Conservation (phyloP, 306 rosid species). For the Malus fusca region DNA sequence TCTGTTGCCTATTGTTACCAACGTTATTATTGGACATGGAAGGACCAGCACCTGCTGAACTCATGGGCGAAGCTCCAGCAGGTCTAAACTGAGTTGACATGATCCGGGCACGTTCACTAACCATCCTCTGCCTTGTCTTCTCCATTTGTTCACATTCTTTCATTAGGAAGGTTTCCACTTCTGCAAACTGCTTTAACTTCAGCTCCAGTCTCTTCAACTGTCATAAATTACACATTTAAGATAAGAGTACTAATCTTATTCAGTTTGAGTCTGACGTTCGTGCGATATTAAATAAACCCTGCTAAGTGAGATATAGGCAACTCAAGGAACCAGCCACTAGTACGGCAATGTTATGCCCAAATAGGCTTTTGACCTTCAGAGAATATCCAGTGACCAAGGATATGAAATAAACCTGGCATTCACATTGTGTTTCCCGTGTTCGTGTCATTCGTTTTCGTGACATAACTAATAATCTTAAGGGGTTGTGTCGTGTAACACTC, state of each 20-base stretch:
- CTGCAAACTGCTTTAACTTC: slow-evolving; percentile 98
- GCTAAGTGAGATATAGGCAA: background rate
- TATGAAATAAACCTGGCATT: too few relatives aligned
- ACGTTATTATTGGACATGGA: slow-evolving; percentile 56
- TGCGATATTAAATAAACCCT: background rate
- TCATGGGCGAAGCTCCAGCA: slow-evolving; percentile 47
- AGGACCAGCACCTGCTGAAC: slow-evolving; percentile 54
- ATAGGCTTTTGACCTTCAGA: background rate
- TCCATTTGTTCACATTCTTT: slow-evolving; percentile 97
- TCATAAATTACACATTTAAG: slow-evolving; percentile 3
- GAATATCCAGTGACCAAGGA: background rate
- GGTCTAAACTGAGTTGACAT: slow-evolving; percentile 67
- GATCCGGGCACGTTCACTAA: slow-evolving; percentile 66
- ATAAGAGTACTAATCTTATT: background rate
- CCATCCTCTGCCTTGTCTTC: slow-evolving; percentile 74
- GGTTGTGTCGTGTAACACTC: too few relatives aligned
- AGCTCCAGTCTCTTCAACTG: slow-evolving; percentile 96
- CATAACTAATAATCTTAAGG: too few relatives aligned
- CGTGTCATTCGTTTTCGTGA: too few relatives aligned
- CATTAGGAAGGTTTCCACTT: slow-evolving; percentile 91
- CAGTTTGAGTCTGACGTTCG: background rate
- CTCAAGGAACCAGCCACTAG: background rate
- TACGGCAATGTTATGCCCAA: background rate
- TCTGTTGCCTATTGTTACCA: slow-evolving; percentile 66
- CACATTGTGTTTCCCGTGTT: too few relatives aligned